A percentile compares a stretch with the other conserved stretches of the same genome.
phyloP scores from a whole-genome alignment of 1,284 basidiomycete genomes.

The Puccinia hordei region DNA sequence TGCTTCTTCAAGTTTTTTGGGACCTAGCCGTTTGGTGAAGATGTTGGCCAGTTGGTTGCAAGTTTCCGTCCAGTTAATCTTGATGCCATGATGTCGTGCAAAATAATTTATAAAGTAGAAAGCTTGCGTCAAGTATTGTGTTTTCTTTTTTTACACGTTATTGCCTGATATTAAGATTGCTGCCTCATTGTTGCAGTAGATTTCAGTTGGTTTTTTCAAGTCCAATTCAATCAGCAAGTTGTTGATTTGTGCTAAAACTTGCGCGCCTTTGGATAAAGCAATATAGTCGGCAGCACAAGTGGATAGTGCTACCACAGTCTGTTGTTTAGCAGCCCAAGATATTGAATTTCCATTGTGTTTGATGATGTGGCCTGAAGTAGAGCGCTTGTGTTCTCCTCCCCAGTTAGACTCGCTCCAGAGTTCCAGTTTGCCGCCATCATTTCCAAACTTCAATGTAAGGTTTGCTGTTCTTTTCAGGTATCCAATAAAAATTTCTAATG shows the following conservation, averaged over 20 bases:
- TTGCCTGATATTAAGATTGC: constrained; percentile 4
- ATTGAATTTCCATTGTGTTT: no score
- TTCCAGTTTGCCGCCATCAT: no score
- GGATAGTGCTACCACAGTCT: background rate
- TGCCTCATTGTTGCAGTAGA: constrained; percentile 16
- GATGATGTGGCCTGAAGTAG: no score
- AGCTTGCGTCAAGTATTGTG: no score
- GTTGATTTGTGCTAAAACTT: background rate
- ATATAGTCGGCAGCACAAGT: constrained; percentile 16
- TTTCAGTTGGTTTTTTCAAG: background rate
- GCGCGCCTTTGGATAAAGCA: background rate
- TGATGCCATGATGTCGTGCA: background rate
- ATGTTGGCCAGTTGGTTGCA: background rate
- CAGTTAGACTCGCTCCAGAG: background rate
- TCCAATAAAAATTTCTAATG: no score
- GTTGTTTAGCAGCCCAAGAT: no score
- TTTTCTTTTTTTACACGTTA: no score
- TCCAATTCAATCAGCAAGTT: background rate
- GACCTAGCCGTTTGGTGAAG: constrained; percentile 2
- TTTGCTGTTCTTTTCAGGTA: no score
- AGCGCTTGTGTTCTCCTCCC: background rate
- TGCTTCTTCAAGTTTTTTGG: background rate
- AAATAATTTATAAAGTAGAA: no score
- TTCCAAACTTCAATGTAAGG: no score
- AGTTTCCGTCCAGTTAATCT: background rate